These are phyloP conservation scores for Ambrosia trifida DNA, from an alignment of 129 eudicot species.

Conservation along the genomic window DNA sequence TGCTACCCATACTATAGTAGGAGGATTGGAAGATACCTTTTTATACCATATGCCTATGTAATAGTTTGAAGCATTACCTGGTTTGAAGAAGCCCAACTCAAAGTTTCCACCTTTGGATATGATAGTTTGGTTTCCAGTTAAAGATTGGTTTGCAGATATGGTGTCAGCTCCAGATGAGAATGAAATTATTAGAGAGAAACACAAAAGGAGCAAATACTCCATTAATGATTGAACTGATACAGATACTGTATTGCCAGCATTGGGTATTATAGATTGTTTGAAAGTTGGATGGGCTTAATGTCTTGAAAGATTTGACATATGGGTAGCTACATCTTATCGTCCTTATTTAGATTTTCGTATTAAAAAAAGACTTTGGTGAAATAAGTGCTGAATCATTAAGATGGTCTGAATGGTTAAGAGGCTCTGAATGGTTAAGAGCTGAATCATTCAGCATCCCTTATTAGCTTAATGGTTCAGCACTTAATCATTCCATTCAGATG, in stretches of 20 bases:
- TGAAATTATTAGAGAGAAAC: conserved; percentile 22
- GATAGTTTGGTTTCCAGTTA: conserved; percentile 58
- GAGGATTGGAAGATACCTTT: conserved; percentile 23
- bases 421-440: no score
- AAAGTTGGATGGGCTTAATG: no score
- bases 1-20: conserved; percentile 66
- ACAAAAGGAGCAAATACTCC: conserved; percentile 26
- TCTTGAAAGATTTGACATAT: no score
- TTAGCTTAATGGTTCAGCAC: no score
- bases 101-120: conserved; percentile 46
- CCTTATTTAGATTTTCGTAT: no score
- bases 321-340: no score
- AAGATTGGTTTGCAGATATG: conserved; percentile 47
- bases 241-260: background rate
- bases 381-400: no score
- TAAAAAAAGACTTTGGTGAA: no score
- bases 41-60: conserved; percentile 71
- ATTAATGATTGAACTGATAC: conserved; percentile 4
- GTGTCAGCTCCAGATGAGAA: conserved; percentile 37
- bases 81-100: conserved; percentile 56
- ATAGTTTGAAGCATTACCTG: conserved; percentile 60
- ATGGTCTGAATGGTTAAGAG: no score
- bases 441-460: no score
- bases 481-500: no score
- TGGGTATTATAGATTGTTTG: conserved; percentile 15